Evolutionary conservation across 345 rosid species (phyloP), one percentile per base, ranked within the genome.

Genomic region (Eucalyptus polyanthemos): DNA sequence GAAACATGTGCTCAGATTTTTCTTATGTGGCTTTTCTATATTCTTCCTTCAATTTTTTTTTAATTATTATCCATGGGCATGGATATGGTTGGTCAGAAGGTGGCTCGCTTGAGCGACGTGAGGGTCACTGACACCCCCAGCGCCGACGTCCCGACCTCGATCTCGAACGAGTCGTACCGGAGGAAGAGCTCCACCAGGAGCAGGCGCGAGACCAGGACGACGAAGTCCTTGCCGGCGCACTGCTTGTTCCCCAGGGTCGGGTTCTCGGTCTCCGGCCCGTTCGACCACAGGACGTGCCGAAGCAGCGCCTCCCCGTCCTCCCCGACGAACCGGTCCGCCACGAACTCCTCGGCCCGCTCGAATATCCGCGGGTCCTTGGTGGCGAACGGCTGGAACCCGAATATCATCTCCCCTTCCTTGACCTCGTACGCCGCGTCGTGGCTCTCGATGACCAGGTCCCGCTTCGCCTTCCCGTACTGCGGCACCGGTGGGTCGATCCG

Each of bases 401-500:
- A 95, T 6, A 97, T 72, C 96, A 97, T 90, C 86, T 97, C 98
- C 34, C 99, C 99, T 51, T 94, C 92, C 76, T 96, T 95, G 2
- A 97, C 98, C 89, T 92, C 89, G 49, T 93, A 97, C 50, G 95
- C 94, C 0, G 97, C 97, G 90, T 96, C 97, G 91, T 97, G 99
- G 91, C 96, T 96, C 89, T 96, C 99, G 44, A 97, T 89, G 19
- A 97, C 65, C 50, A 97, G 40, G 86, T 97, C 98, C 29, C 88
- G 91, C 91, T 94, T 97, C 13, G 98, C 99, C 54, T 88, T 92
- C 1, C 94, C 99, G 92, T 93, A 97, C 86, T 97, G 50, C 44
- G 99, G 58, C 14, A 97, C 99, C 8, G 99, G 99, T 13, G 99
- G 99, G 3, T 97, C 99, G 19, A 97, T 92, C n/a, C 99, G 95